Evolutionary conservation across 2,329 filamentous ascomycete species (phyloP), one percentile per base, ranked within the genome.

Genomic region (Pyricularia grisea): DNA sequence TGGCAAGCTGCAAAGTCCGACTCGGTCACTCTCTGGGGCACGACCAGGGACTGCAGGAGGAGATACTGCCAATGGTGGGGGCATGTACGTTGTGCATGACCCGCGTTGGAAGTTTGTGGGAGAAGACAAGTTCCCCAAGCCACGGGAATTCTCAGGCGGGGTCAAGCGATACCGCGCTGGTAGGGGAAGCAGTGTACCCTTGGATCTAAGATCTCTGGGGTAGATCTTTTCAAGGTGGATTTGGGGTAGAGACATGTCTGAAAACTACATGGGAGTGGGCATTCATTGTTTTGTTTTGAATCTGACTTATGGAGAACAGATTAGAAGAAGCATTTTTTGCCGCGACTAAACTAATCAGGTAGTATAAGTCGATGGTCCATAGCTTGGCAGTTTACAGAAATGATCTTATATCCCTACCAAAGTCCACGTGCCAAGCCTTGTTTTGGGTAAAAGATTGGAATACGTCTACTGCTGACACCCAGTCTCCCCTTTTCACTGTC

Each of bases 101-200:
- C 78, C 84, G 68, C 85, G 94, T 73, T 99, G 93, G 89, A 91
- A 90, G 72, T 99, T 97, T 76, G 91, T 94, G 74, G 87, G 90
- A 65, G 94, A 97, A 74, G 86, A 84, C 50, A 84, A 92, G 73
- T 84, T 98, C 65, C 94, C 95, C 0, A 94, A 93, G 74, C 94
- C 94, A 27, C 85, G 94, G 74, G 88, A 91, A 1, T 97, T 96
- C 76, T 80, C 84, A 1, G 91, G 90, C n/a, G 88, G 87, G 3
- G 81, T 85, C 25, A 93, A 91, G 77, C 88, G 88, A 77, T 99
- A 98, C 79, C 85, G 94, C 71, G 95, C 95, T 50, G 95, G 95
- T 10, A 87, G 94, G 76, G 94, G 93, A 36, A 97, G 93, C 80
- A 97, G 92, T 82, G 94, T 98, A 73, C 95, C 95, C 33, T 82